These are phyloP conservation scores for Rubia balearica DNA, from an alignment of 305 asterid genomes.

Conservation along the genomic window DNA sequence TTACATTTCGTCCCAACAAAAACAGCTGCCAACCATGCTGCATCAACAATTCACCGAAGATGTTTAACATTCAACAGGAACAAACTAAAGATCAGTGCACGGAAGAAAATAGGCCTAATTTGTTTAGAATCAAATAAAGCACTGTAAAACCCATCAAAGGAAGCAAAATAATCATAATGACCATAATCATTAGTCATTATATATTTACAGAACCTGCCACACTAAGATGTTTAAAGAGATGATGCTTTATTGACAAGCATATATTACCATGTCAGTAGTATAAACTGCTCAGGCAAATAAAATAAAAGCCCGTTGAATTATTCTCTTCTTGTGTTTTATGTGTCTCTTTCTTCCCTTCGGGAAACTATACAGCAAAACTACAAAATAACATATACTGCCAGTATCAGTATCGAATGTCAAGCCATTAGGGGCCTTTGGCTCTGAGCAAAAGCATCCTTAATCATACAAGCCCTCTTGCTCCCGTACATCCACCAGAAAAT, in stretches of 20 bases:
- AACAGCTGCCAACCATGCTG: neutral
- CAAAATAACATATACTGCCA: neutral
- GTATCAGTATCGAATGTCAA: conserved; percentile 7
- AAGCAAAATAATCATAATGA: neutral
- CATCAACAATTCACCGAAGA: too few species aligned
- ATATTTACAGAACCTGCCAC: neutral
- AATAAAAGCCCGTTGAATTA: neutral
- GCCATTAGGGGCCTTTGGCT: neutral
- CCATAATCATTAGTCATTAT: neutral
- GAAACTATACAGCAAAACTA: conserved; percentile 15
- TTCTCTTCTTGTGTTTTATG: neutral
- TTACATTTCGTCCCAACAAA: neutral
- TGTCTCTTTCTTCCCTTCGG: neutral
- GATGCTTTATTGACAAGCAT: neutral
- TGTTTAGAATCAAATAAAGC: neutral
- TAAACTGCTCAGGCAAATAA: neutral
- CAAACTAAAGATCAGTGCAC: neutral
- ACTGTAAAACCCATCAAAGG: neutral
- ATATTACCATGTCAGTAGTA: neutral
- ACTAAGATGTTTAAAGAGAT: neutral
- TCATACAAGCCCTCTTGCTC: conserved; percentile 68
- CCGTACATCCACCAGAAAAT: conserved; percentile 73
- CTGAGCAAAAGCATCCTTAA: conserved; percentile 21
- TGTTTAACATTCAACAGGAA: neutral
- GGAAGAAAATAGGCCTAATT: neutral